Percentiles rank a stretch among this genome's conserved stretches.
These are phyloP conservation scores for Hibiscus mutabilis DNA, from an alignment of 345 rosid species.

Conservation along the genomic window DNA sequence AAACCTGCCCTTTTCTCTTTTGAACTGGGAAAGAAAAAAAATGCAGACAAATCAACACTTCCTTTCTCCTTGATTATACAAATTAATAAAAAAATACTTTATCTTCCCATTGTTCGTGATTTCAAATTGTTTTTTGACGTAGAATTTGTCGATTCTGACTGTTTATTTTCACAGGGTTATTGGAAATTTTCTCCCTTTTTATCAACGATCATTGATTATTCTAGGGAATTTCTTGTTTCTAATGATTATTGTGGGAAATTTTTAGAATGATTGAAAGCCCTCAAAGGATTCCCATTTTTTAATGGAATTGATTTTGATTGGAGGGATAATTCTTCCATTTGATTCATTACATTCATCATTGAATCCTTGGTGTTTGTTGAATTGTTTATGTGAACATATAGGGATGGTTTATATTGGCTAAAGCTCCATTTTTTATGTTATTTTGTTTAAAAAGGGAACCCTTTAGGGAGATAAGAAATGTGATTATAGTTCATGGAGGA, in stretches of 20 bases:
- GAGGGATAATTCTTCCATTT: not conserved
- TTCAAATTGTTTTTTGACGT: not conserved
- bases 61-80: not conserved
- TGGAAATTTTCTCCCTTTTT: not conserved
- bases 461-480: slow-evolving; percentile 3
- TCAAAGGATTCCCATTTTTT: not conserved
- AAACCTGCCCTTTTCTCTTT: not conserved
- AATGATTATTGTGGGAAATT: not conserved
- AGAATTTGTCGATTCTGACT: not conserved
- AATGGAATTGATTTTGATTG: not conserved
- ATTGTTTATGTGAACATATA: not conserved
- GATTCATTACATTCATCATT: not conserved
- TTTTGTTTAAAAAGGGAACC: not conserved
- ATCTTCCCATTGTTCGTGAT: not conserved
- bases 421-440: not conserved
- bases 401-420: not conserved
- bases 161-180: not conserved
- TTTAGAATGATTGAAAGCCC: not conserved
- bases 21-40: not conserved
- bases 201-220: not conserved
- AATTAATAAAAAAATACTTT: not conserved
- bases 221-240: not conserved
- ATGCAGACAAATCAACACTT: not conserved
- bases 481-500: slow-evolving; percentile 8
- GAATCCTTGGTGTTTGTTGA: not conserved